Evolutionary conservation across 148 eudicot species (phyloP), one percentile per base, ranked within the genome.

Genomic region (Suaeda aralocaspica): DNA sequence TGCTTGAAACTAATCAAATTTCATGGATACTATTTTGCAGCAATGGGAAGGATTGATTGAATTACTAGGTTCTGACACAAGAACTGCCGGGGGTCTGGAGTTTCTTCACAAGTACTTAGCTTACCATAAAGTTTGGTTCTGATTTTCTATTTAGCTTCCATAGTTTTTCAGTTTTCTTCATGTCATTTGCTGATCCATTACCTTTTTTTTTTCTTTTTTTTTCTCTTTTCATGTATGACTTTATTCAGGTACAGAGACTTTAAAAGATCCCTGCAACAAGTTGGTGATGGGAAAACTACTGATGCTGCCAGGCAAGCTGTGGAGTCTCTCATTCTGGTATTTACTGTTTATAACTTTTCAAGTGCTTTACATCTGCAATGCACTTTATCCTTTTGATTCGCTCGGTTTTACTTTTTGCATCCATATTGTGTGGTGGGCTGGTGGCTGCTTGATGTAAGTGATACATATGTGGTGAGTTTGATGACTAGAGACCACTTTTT

Each of bases 41-140:
- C 92, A 89, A 87, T 95, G 97, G 97, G 99, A 95, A 81, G 96
- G 97, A 64, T 74, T 95, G 64, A 83, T 95, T 59, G 96, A 91
- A 71, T 64, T 95, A 72, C 59, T 95, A 76, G 97, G 97, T 31
- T 84, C 91, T 64, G 92, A 91, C 64, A 82, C 89, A 69, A 83
- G 82, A 76, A 86, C 91, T 76, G 91, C 96, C 74, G 99, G 97
- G 22, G 92, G 99, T 64, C 93, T 94, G 21, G 96, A 94, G 74
- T 94, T 94, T 77, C 78, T 94, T 71, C 92, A 82, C 80, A 94
- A 83, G 98, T 94, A 87, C 18, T 81, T 64, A 51, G 18, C 71
- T 45, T 59, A 59, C 12, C 29, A 21, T 26, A 29, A n/a, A 28
- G 39, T 30, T 53, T 21, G 19, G 29, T 62, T 60, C 33, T 18